phyloP scores from a whole-genome alignment of 768 basidiomycete genomes.

The Calocybe gangraenosa region DNA sequence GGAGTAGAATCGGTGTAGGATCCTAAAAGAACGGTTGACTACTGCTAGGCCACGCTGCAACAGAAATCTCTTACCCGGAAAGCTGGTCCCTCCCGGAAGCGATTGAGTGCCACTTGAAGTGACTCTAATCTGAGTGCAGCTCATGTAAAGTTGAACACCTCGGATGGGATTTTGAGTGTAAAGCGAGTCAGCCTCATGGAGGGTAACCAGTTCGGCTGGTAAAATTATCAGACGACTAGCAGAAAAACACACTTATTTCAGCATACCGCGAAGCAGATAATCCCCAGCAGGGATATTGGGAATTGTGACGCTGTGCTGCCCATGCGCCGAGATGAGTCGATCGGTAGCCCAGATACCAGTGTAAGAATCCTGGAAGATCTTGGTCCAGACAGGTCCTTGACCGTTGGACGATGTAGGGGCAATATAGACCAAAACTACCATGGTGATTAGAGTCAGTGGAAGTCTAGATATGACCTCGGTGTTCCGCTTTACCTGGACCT shows the following conservation, averaged over 20 bases:
- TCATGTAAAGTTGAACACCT: conserved; percentile 47
- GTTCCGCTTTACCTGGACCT: conserved; percentile 25
- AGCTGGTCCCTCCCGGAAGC: conserved; percentile 24
- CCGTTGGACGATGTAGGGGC: conserved; percentile 25
- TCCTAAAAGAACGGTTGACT: conserved; percentile 9
- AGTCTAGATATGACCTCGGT: background rate
- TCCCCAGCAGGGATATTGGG: conserved; percentile 30
- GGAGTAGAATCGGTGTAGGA: conserved; percentile 26
- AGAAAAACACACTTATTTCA: background rate
- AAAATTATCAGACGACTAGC: conserved; percentile 26
- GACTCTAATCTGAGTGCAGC: conserved; percentile 42
- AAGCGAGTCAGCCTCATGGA: conserved; percentile 28
- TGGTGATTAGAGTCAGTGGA: background rate
- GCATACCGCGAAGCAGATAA: conserved; percentile 29
- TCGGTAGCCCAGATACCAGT: conserved; percentile 28
- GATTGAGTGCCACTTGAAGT: conserved; percentile 23
- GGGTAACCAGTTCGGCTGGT: conserved; percentile 30
- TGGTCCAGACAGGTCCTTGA: conserved; percentile 29
- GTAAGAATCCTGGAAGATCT: conserved; percentile 26
- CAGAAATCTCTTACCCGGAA: conserved; percentile 21
- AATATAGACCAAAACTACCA: conserved; percentile 28
- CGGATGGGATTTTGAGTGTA: conserved; percentile 28
- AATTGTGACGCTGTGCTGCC: conserved; percentile 29
- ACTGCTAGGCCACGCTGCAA: background rate
- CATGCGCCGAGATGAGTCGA: conserved; percentile 24